Base-by-base conservation (phyloP, 2,329 filamentous ascomycete genomes). In the Trichoderma citrinoviride region DNA sequence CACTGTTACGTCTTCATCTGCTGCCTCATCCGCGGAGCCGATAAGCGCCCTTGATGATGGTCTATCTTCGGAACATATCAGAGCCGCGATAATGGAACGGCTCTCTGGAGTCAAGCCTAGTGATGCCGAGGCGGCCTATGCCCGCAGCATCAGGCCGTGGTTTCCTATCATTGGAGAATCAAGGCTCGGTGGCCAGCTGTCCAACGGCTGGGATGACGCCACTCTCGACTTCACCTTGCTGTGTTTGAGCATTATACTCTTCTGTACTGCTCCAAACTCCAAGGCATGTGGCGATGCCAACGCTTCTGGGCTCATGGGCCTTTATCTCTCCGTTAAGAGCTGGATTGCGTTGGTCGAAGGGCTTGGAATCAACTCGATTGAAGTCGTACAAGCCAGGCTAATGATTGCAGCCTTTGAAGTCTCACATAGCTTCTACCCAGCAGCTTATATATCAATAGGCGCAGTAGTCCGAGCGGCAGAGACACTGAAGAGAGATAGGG, bases 281-380 rank as follows among this genome's bases (percentile, higher is more conserved):
- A 25, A 17, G 1, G 6, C 10, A 7, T 33, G 21, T n/a, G 5
- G 7, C 14, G 25, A 33, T 17, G 14, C 3, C n/a, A 21, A 46
- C 14, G 4, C 6, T 15, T 58, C 41, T 17, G 41, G 7, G 7
- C 14, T 33, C 8, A 58, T 14, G 8, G 25, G 25, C 21, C 19
- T 58, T 4, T 58, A 58, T 33, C 43, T 58, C 23, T 58, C 40
- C 10, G n/a, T 12, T 3, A 58, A 58, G 10, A 58, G 40, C 14
- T 58, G 40, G 23, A 47, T 58, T n/a, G 33, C 55, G 23, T 37
- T 58, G 23, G 12, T 58, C 19, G 55, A 58, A 10, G 55, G 55
- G 6, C 19, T 47, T 15, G 55, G 55, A 8, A 19, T 47, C 25
- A 58, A 58, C 15, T 47, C 55, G 23, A 44, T 27, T 15, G 55